These are phyloP conservation scores for Fusarium nisikadoi DNA, from an alignment of 2,329 filamentous ascomycete genomes.

Conservation along the genomic window DNA sequence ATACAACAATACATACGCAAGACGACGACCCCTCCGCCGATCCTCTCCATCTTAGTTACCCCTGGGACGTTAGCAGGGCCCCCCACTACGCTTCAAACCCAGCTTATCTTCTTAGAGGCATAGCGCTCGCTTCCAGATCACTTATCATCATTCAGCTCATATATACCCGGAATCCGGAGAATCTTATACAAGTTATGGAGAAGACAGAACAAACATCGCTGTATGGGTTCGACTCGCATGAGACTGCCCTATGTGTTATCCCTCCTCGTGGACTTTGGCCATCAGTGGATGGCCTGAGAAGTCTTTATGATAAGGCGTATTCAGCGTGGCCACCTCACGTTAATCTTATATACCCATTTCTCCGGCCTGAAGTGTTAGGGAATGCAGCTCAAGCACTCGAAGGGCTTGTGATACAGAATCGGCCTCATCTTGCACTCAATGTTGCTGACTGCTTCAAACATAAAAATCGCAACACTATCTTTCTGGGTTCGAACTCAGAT, in stretches of 20 bases:
- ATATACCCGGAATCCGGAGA: not conserved
- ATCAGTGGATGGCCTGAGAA: constrained; percentile 64
- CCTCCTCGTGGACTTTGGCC: constrained; percentile 61
- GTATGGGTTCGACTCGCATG: constrained; percentile 53
- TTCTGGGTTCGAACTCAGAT: constrained; percentile 47
- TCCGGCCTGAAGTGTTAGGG: constrained; percentile 58
- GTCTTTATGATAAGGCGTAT: constrained; percentile 70
- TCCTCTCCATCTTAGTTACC: not conserved
- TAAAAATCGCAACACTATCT: constrained; percentile 62
- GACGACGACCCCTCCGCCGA: not conserved
- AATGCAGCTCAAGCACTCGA: constrained; percentile 51
- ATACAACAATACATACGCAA: not conserved
- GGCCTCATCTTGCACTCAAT: constrained; percentile 50
- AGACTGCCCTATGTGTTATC: constrained; percentile 71
- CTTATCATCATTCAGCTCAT: not conserved
- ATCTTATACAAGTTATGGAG: constrained; percentile 21
- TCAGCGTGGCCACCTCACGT: constrained; percentile 73
- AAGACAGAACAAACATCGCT: not conserved
- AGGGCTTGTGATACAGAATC: constrained; percentile 20
- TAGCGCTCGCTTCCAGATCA: not conserved
- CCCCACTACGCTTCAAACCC: not conserved
- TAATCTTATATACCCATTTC: constrained; percentile 75
- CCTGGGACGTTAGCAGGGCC: not conserved
- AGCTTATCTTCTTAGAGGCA: not conserved
- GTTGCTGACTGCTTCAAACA: constrained; percentile 60